Evolutionary conservation across 768 basidiomycete species (phyloP), one percentile per base, ranked within the genome.

Genomic region (Austroboletus eburneus): DNA sequence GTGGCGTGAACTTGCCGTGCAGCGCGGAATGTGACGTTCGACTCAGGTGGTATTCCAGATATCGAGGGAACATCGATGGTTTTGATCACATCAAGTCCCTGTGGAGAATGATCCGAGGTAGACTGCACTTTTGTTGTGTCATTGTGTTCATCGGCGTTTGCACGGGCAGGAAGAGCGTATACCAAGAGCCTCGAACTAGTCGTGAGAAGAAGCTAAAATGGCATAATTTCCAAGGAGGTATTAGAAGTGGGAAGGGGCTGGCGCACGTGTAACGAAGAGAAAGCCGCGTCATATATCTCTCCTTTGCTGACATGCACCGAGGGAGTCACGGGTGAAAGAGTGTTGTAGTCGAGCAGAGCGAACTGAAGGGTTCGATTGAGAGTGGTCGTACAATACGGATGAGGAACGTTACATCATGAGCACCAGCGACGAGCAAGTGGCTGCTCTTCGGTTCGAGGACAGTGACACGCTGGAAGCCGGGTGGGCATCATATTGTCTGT

Each of bases 231-330:
- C 16, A 39, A 45, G 39, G 30, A 33, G 25, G 32, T 6, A 13
- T 14, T 14, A n/a, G 10, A 16, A 20, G 22, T 7, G 17, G 32
- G 25, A 49, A 36, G 14, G 38, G 40, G 43, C 36, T 23, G 16
- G 64, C 73, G 48, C 59, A 89, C 89, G 18, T 74, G 78, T 10
- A 76, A 73, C 5, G 73, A 67, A 22, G 85, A 85, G 71, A 96
- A 88, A 7, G 89, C 77, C 16, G 80, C 81, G 57, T 95, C 93
- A 49, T 91, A 95, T 37, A 98, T 81, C 64, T 96, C 92, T 38
- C 83, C 84, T 12, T 79, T 78, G 14, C 80, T 72, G 36, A 81
- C 70, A 36, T 59, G 62, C 35, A 89, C 70, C 4, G 80, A 61
- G 18, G 64, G 63, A 14, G 72, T 75, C 20, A 69, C 67, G 9